phyloP scores from a whole-genome alignment of 352 stramenopile genomes.

The Phytopythium chamaehyphon region DNA sequence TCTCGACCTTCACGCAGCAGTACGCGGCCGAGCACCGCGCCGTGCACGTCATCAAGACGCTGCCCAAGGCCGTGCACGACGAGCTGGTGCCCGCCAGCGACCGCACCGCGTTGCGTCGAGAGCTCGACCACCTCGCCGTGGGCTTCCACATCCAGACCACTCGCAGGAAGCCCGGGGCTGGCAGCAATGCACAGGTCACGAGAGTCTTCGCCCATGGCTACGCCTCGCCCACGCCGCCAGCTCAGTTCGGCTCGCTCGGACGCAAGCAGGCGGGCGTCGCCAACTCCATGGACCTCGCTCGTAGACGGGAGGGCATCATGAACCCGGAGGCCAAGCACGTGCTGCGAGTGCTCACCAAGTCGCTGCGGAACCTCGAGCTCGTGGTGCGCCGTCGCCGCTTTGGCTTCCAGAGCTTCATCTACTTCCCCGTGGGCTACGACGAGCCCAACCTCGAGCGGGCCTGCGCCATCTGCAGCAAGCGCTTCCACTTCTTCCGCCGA shows the following conservation, averaged over 20 bases:
- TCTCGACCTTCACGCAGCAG: conserved; percentile 42
- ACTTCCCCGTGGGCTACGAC: conserved; percentile 30
- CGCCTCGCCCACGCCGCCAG: conserved; percentile 34
- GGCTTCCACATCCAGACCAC: conserved; percentile 46
- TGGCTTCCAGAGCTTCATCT: conserved; percentile 56
- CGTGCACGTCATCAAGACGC: conserved; percentile 59
- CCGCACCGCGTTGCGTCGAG: conserved; percentile 36
- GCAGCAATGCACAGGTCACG: conserved; percentile 37
- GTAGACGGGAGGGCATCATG: conserved; percentile 33
- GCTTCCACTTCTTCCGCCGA: conserved; percentile 40
- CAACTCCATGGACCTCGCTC: conserved; percentile 22
- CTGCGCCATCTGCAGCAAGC: conserved; percentile 43
- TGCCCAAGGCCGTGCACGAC: conserved; percentile 45
- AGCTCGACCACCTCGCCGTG: conserved; percentile 48
- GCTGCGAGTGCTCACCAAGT: conserved; percentile 42
- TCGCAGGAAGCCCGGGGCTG: conserved; percentile 13
- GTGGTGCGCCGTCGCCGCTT: conserved; percentile 51
- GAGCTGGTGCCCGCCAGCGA: conserved; percentile 36
- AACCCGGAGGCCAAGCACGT: conserved; percentile 48
- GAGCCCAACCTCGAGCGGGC: conserved; percentile 18
- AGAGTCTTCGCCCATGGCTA: conserved; percentile 54
- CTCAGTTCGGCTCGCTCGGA: conserved; percentile 21
- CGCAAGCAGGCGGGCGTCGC: conserved; percentile 3
- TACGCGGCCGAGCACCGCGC: conserved; percentile 40
- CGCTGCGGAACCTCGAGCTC: conserved; percentile 35